These are phyloP conservation scores for Colletotrichum sp. DNA, from an alignment of 2,329 filamentous ascomycete species.

Conservation along the genomic window DNA sequence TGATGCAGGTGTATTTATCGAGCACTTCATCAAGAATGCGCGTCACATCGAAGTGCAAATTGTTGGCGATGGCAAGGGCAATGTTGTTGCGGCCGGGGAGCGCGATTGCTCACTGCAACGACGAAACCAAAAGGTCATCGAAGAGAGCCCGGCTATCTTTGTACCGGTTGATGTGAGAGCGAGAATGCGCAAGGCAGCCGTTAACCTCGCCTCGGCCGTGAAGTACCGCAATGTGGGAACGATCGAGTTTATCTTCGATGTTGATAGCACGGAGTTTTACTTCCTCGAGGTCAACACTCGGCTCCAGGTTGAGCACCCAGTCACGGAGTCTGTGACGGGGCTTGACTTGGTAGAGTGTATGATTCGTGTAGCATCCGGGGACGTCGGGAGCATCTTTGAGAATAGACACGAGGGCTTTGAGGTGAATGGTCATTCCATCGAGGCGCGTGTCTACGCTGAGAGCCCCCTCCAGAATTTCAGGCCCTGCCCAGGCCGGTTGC, in stretches of 20 bases:
- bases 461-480: slow-evolving; percentile 70
- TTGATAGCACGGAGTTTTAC: slow-evolving; percentile 40
- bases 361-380: slow-evolving; percentile 48
- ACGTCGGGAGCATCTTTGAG: slow-evolving; percentile 25
- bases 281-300: slow-evolving; percentile 56
- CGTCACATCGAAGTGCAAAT: slow-evolving; percentile 58
- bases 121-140: slow-evolving; percentile 57
- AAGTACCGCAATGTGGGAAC: slow-evolving; percentile 47
- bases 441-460: slow-evolving; percentile 76
- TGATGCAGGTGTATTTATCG: slow-evolving; percentile 43
- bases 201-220: slow-evolving; percentile 37
- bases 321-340: slow-evolving; percentile 43
- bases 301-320: slow-evolving; percentile 53
- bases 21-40: slow-evolving; percentile 43
- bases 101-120: slow-evolving; percentile 57
- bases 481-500: slow-evolving; percentile 69
- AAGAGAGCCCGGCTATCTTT: slow-evolving; percentile 46
- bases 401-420: slow-evolving; percentile 8
- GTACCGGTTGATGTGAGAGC: slow-evolving; percentile 32
- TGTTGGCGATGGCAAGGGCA: slow-evolving; percentile 47
- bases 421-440: slow-evolving; percentile 71
- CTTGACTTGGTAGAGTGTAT: slow-evolving; percentile 41
- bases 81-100: slow-evolving; percentile 45
- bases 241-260: slow-evolving; percentile 50
- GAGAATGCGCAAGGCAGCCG: slow-evolving; percentile 41